Conservation (phyloP, 345 rosid species). For the Arabis alpina region DNA sequence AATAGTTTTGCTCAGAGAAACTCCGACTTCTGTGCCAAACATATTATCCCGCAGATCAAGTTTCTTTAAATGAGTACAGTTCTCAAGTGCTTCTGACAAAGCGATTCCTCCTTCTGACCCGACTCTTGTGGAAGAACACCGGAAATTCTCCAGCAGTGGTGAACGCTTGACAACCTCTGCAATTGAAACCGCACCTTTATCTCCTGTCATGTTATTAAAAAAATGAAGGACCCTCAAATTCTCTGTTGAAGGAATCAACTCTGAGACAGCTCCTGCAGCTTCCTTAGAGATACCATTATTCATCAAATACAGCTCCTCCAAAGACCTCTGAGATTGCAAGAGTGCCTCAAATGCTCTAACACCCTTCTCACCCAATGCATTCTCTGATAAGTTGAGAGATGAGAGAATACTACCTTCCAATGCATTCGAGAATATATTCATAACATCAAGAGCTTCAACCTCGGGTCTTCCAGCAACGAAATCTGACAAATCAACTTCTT, state of each 20-base stretch:
- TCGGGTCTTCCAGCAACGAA: conserved; percentile 90
- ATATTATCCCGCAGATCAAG: conserved; percentile 91
- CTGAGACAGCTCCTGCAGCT: conserved; percentile 83
- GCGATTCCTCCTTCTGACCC: conserved; percentile 82
- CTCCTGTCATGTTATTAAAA: conserved; percentile 94
- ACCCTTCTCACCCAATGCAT: conserved; percentile 96
- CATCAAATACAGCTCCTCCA: conserved; percentile 86
- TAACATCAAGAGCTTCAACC: conserved; percentile 85
- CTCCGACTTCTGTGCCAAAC: conserved; percentile 80
- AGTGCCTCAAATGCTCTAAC: conserved; percentile 81
- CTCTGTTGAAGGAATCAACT: conserved; percentile 84
- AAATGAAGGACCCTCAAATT: conserved; percentile 80
- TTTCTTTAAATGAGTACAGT: conserved; percentile 64
- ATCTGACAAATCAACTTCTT: conserved; percentile 87
- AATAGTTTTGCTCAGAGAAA: conserved; percentile 74
- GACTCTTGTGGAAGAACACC: conserved; percentile 89
- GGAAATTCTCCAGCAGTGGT: conserved; percentile 68
- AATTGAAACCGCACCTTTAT: conserved; percentile 77
- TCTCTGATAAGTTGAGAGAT: conserved; percentile 77
- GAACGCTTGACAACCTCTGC: conserved; percentile 71
- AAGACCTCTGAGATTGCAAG: conserved; percentile 65
- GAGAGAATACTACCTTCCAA: conserved; percentile 69
- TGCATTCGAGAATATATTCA: conserved; percentile 76
- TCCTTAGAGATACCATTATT: conserved; percentile 93
- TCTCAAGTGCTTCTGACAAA: conserved; percentile 72